Percentiles rank a stretch among this genome's conserved stretches.
Conservation (phyloP, 176 grass and related monocot species). For the Avena atlantica region DNA sequence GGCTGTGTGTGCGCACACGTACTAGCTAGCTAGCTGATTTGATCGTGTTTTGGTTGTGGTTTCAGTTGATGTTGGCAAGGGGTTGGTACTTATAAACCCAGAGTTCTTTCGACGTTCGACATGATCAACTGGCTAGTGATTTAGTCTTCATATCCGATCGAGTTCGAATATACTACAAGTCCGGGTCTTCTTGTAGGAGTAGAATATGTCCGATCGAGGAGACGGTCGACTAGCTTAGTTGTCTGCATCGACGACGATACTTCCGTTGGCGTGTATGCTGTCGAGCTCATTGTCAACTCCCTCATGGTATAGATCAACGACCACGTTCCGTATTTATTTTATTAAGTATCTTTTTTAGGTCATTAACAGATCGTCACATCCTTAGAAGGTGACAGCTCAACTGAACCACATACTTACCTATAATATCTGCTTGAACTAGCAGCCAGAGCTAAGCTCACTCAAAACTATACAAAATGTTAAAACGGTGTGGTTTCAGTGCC, state of each 20-base stretch:
- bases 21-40: no score
- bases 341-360: background rate
- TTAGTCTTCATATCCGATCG: no score
- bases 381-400: background rate
- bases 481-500: background rate
- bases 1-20: no score
- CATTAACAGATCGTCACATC: background rate
- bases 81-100: no score
- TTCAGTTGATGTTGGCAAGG: no score
- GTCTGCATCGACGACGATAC: background rate
- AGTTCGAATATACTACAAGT: no score
- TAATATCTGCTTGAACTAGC: background rate
- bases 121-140: no score
- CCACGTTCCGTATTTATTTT: background rate
- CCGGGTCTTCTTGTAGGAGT: no score
- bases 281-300: background rate
- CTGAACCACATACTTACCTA: background rate
- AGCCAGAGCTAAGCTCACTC: background rate
- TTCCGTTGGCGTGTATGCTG: background rate
- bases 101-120: no score
- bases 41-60: no score
- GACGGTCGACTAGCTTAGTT: background rate
- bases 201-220: background rate
- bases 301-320: background rate
- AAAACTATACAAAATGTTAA: background rate